Percentiles rank a stretch among this genome's conserved stretches.
phyloP scores from a whole-genome alignment of 345 rosid species.

The Acer saccharum region DNA sequence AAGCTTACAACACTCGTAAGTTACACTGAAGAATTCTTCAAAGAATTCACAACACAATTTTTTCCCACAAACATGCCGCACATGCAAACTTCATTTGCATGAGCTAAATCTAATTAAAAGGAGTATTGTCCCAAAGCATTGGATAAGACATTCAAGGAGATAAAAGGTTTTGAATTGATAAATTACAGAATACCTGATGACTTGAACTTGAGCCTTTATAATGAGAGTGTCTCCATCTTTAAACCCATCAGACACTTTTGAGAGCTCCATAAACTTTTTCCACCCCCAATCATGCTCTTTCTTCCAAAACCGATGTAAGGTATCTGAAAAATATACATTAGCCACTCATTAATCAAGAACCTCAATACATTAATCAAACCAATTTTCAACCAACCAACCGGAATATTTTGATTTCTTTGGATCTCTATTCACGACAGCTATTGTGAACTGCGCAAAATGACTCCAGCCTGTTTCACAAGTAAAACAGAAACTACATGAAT shows the following conservation, averaged over 20 bases:
- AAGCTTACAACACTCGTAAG: background rate
- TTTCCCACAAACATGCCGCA: background rate
- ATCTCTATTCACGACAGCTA: constrained; percentile 89
- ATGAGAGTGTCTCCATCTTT: constrained; percentile 77
- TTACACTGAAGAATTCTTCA: background rate
- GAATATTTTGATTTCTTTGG: constrained; percentile 87
- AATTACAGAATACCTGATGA: constrained; percentile 62
- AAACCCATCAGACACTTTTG: constrained; percentile 82
- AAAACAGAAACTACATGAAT: constrained; percentile 13
- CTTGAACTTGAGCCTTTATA: constrained; percentile 97
- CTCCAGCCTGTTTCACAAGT: constrained; percentile 73
- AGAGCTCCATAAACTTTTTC: constrained; percentile 92
- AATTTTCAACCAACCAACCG: constrained; percentile 49
- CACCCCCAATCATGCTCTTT: constrained; percentile 98
- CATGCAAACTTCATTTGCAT: background rate
- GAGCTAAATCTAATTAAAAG: background rate
- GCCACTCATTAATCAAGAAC: constrained; percentile 26
- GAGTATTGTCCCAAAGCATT: background rate
- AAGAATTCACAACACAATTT: background rate
- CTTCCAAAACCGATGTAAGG: constrained; percentile 89
- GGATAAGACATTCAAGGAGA: constrained; percentile 9
- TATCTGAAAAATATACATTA: constrained; percentile 53
- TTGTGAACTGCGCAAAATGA: constrained; percentile 95
- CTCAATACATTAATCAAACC: background rate
- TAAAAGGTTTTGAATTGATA: background rate